Base-by-base conservation (phyloP, 768 basidiomycete species). In the Lactarius akahatsu region DNA sequence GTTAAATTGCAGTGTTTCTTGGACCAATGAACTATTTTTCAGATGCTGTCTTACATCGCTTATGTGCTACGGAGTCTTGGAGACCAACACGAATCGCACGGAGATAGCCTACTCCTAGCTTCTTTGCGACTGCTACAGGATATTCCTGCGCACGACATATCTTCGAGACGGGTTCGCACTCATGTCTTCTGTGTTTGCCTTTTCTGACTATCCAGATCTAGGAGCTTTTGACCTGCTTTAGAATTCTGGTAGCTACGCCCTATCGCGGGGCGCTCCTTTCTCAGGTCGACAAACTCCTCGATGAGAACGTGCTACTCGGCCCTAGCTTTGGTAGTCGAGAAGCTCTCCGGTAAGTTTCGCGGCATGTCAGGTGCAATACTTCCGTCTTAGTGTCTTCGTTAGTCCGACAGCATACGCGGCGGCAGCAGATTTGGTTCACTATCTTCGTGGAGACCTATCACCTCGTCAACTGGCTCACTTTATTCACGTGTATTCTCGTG, bases 11-110 rank as follows among this genome's bases (percentile, higher is more conserved):
- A 59, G 57, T 52, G 30, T 20, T 26, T 26, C 38, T 61, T 23
- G 15, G 23, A n/a, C 56, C 28, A 34, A 62, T 54, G 20, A 40
- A 8, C 20, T 36, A n/a, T n/a, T 45, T 30, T 38, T 30, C 71
- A 96, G 94, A 90, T 94, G 76, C 84, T 98, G 71, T 96, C 94
- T 2, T 96, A 92, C 74, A 80, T 98, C 47, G 92, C 94, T 1
- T 97, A 94, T 79, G 86, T 96, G 26, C 86, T 96, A 71, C 85
- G 96, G 59, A 80, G 87, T 73, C 78, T 81, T 56, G 77, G 77
- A n/a, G 82, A 83, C 45, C 85, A 88, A 58, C 83, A 87, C 63
- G 86, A 91, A 50, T 79, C 85, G 3, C 92, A 94, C 71, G 88
- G 90, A 11, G 92, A 96, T 73, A 86, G 83, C 5, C 83, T 98